Evolutionary conservation across 805 yeast species (phyloP), one percentile per base, ranked within the genome.

Genomic region (Danielozyma ontarioensis): DNA sequence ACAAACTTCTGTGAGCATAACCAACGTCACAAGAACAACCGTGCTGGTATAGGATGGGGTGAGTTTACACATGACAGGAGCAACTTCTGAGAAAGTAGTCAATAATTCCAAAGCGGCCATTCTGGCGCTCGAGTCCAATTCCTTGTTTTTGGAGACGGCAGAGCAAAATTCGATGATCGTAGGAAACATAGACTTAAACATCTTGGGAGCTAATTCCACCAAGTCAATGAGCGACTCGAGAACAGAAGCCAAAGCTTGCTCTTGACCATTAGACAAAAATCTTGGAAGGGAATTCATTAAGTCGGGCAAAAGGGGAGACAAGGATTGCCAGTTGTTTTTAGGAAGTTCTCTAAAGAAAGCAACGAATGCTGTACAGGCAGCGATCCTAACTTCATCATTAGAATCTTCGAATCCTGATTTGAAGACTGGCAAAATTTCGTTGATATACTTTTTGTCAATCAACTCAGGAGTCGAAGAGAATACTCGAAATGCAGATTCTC

Each of bases 51-150:
- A 93, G 5, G 74, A 62, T 5, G 81, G 71, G 46, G 85, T 85
- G 21, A 78, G 62, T 53, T 84, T 84, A 66, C 97, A 90, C 98
- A 93, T 93, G 32, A 79, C 80, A 25, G 98, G 97, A 7, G 96
- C 83, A 17, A 84, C 83, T 55, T 93, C 98, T 39, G 93, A 78
- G 53, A 93, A 93, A 0, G 95, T 83, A 4, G 95, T 85, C 46
- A 88, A 67, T 36, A 93, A 71, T 62, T 93, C 98, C 41, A 93
- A 64, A 4, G 96, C 93, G 1, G 93, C 82, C 48, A 86, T 69
- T 53, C 98, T 76, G 4, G 96, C 80, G 30, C 68, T 62, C 14
- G 87, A 72, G 17, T 87, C 97, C 45, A 88, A 63, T 14, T 85
- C 94, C 49, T 72, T 76, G 60, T 87, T 81, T 50, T 84, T 86